These are phyloP conservation scores for Ceratocystis variospora DNA, from an alignment of 2,329 filamentous ascomycete species.

Conservation along the genomic window DNA sequence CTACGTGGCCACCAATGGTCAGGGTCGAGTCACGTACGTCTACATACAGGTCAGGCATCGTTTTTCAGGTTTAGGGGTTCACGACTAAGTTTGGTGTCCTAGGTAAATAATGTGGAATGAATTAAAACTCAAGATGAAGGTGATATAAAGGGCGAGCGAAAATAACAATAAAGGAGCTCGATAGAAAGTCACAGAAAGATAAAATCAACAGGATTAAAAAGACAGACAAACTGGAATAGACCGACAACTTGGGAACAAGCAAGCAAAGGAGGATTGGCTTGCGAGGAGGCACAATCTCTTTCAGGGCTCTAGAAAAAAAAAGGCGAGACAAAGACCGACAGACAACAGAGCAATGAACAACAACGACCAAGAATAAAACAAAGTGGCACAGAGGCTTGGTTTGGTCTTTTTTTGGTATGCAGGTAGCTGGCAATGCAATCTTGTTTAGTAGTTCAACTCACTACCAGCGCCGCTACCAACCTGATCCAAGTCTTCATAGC, in stretches of 20 bases:
- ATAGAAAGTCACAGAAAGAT: background rate
- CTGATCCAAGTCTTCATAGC: slow-evolving; percentile 93
- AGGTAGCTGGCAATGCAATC: slow-evolving; percentile 11
- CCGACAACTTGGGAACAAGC: background rate
- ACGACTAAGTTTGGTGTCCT: no score
- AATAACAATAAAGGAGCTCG: background rate
- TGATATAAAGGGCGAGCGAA: background rate
- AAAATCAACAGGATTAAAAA: background rate
- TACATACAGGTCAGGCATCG: no score
- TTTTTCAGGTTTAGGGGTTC: no score
- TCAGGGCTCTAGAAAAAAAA: background rate
- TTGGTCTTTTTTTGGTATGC: background rate
- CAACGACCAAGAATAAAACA: background rate
- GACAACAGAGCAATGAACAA: background rate
- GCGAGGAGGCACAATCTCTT: background rate
- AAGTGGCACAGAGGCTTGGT: background rate
- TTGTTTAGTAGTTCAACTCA: slow-evolving; percentile 71
- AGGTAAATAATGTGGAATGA: background rate
- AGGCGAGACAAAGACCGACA: background rate
- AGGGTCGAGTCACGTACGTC: no score
- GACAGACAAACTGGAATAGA: background rate
- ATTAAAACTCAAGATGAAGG: background rate
- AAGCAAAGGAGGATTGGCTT: background rate
- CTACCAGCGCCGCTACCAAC: slow-evolving; percentile 56
- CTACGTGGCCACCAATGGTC: no score